Percentiles rank a stretch among this genome's conserved stretches.
These are phyloP conservation scores for Colletotrichum sp. DNA, from an alignment of 2,329 filamentous ascomycete genomes.

Conservation along the genomic window DNA sequence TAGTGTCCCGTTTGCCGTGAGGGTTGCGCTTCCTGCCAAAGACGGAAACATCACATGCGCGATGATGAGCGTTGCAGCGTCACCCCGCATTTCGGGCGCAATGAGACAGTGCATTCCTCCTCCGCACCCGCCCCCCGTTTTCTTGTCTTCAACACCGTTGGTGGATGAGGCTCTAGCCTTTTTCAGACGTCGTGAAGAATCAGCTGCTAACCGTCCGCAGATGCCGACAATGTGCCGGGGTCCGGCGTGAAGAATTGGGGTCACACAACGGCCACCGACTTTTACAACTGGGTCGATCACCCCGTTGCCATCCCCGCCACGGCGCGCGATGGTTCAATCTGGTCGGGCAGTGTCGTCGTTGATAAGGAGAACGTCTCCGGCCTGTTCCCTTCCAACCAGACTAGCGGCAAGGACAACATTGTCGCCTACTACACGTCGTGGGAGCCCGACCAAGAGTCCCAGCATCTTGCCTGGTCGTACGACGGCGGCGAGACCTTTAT, in stretches of 20 bases:
- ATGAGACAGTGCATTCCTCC: not conserved
- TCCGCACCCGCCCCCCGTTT: not conserved
- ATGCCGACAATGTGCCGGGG: constrained; percentile 47
- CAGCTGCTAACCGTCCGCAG: not conserved
- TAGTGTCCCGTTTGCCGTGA: constrained; percentile 9
- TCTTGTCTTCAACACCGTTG: not conserved
- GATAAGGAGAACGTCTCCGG: constrained; percentile 70
- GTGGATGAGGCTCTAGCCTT: not conserved
- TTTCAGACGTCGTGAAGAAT: not conserved
- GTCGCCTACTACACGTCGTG: constrained; percentile 54
- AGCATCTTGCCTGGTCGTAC: constrained; percentile 65
- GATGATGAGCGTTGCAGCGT: constrained; percentile 11
- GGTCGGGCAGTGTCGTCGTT: constrained; percentile 61
- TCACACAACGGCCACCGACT: constrained; percentile 65
- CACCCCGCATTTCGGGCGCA: constrained; percentile 15
- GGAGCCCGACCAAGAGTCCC: constrained; percentile 50
- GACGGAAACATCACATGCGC: constrained; percentile 15
- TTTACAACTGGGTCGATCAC: constrained; percentile 70
- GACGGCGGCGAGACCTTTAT: constrained; percentile 68
- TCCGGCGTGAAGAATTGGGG: constrained; percentile 66
- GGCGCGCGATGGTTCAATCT: constrained; percentile 48
- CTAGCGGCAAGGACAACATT: constrained; percentile 50
- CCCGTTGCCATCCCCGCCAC: constrained; percentile 63
- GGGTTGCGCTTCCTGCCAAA: constrained; percentile 10
- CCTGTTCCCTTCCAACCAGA: constrained; percentile 65